A percentile compares a stretch with the other conserved stretches of the same genome.
Conservation (phyloP, 208 protist genomes). For the Lotmaria passim region DNA sequence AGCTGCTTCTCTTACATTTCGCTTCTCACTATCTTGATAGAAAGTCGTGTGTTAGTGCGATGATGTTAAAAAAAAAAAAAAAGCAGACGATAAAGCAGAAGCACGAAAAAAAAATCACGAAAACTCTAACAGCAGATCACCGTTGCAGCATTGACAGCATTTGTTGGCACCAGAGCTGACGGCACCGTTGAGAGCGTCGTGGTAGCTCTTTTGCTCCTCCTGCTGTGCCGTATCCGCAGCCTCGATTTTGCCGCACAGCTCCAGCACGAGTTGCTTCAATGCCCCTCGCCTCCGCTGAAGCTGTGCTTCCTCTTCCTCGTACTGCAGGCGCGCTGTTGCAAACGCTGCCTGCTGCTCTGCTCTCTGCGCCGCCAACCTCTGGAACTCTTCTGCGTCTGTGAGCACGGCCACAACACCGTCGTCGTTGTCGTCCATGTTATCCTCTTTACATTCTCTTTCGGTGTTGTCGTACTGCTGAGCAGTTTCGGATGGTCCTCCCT, state of each 20-base stretch:
- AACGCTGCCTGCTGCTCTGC: conserved; percentile 16
- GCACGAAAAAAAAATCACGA: conserved; percentile 14
- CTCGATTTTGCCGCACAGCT: conserved; percentile 51
- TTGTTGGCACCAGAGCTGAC: not conserved
- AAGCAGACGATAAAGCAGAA: too few species aligned
- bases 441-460: too few species aligned
- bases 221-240: conserved; percentile 50
- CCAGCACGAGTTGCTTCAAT: conserved; percentile 33
- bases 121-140: not conserved
- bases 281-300: conserved; percentile 20
- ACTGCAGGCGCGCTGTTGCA: not conserved
- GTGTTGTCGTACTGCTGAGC: too few species aligned
- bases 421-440: too few species aligned
- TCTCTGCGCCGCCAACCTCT: not conserved
- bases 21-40: too few species aligned
- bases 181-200: conserved; percentile 35
- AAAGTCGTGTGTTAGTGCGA: too few species aligned
- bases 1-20: too few species aligned
- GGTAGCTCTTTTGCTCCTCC: conserved; percentile 35
- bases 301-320: conserved; percentile 7
- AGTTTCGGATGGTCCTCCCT: too few species aligned
- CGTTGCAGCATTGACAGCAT: not conserved
- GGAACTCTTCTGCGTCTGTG: conserved; percentile 1
- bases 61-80: too few species aligned
- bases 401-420: not conserved